Conservation (phyloP, 2,329 filamentous ascomycete genomes). For the Colletotrichum zoysiae region DNA sequence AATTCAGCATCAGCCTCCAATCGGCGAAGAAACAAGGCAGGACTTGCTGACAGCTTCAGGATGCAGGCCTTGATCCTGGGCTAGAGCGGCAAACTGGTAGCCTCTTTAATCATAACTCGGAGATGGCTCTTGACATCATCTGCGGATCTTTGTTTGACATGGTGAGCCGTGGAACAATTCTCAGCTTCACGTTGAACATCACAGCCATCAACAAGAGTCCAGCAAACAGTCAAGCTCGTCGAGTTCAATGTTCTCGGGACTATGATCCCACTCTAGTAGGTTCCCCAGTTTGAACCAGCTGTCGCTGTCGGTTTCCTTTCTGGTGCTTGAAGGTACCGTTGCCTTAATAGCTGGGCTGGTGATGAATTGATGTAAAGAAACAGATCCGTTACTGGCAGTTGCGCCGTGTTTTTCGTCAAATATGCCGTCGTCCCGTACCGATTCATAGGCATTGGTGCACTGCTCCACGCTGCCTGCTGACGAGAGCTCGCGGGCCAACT, state of each 20-base stretch:
- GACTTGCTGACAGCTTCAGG: neutral
- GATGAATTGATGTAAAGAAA: slow-evolving; percentile 58
- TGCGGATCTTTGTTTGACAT: neutral
- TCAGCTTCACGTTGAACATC: slow-evolving; percentile 27
- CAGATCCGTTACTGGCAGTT: slow-evolving; percentile 41
- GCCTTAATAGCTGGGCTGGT: slow-evolving; percentile 69
- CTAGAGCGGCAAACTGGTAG: neutral
- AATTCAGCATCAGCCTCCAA: neutral
- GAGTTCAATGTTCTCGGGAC: slow-evolving; percentile 89
- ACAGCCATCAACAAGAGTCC: slow-evolving; percentile 71
- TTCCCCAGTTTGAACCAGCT: slow-evolving; percentile 60
- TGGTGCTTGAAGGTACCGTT: slow-evolving; percentile 46
- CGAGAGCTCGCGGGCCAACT: slow-evolving; percentile 63
- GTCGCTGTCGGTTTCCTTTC: slow-evolving; percentile 57
- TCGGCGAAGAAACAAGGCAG: neutral
- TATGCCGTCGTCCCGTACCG: slow-evolving; percentile 63
- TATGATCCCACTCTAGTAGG: slow-evolving; percentile 72
- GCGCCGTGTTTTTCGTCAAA: slow-evolving; percentile 61
- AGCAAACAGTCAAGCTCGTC: slow-evolving; percentile 93
- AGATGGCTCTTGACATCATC: neutral
- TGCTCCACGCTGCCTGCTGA: slow-evolving; percentile 49
- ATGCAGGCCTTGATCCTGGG: neutral
- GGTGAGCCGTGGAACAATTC: slow-evolving; percentile 4
- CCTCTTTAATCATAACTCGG: neutral
- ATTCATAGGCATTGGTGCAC: slow-evolving; percentile 54